Evolutionary conservation across 1,284 basidiomycete genomes (phyloP).

Genomic region (Gymnopus androsaceus): DNA sequence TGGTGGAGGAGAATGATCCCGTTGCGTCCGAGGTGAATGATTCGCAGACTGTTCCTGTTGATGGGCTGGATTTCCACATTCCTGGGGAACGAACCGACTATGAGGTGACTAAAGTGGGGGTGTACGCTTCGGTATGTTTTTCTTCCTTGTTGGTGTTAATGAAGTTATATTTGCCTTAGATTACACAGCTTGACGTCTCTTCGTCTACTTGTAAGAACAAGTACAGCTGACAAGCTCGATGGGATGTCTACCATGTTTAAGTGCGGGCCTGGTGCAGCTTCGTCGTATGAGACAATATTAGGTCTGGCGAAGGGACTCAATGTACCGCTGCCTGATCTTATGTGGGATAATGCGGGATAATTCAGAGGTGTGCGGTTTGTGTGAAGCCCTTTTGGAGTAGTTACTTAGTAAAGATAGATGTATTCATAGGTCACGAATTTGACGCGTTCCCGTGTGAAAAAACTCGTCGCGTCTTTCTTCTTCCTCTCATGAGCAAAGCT

Average conservation of each 20-base stretch:
- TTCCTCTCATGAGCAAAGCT: slow-evolving; percentile 10
- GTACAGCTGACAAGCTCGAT: slow-evolving; percentile 68
- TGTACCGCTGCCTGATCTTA: slow-evolving; percentile 66
- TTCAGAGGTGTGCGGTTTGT: not conserved
- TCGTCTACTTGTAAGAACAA: slow-evolving; percentile 69
- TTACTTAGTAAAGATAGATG: not conserved
- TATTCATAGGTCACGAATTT: not conserved
- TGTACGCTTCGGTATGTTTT: slow-evolving; percentile 55
- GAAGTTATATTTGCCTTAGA: slow-evolving; percentile 40
- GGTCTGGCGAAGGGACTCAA: slow-evolving; percentile 64
- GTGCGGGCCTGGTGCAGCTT: slow-evolving; percentile 45
- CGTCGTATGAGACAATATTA: slow-evolving; percentile 62
- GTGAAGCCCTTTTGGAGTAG: not conserved
- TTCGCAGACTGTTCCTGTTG: slow-evolving; percentile 41
- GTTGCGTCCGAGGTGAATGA: not conserved
- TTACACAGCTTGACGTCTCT: slow-evolving; percentile 72
- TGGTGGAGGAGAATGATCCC: slow-evolving; percentile 82
- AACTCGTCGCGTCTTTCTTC: slow-evolving; percentile 6
- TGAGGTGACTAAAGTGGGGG: slow-evolving; percentile 62
- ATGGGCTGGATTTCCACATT: slow-evolving; percentile 47
- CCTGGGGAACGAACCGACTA: slow-evolving; percentile 69
- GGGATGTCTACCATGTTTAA: slow-evolving; percentile 66
- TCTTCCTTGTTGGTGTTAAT: slow-evolving; percentile 5
- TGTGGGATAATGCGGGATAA: slow-evolving; percentile 58
- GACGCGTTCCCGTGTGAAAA: not conserved